Conservation (phyloP, 202 grass and related monocot species). For the Cymbopogon flexuosus region DNA sequence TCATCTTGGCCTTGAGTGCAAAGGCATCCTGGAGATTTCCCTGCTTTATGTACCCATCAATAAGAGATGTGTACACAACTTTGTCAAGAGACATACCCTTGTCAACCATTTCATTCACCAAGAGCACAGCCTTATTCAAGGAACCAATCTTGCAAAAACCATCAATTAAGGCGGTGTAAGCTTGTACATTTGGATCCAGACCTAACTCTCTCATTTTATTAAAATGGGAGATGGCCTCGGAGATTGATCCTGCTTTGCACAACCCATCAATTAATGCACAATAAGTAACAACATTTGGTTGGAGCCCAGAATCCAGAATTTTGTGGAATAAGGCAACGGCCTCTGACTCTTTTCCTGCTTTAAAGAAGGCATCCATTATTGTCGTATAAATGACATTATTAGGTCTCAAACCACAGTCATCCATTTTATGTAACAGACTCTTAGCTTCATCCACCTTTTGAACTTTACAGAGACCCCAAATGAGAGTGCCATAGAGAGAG, state of each 20-base stretch:
- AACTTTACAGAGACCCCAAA: slow-evolving; percentile 81
- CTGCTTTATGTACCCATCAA: slow-evolving; percentile 79
- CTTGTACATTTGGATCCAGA: slow-evolving; percentile 61
- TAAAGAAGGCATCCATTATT: slow-evolving; percentile 84
- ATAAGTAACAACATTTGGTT: slow-evolving; percentile 71
- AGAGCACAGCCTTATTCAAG: slow-evolving; percentile 45
- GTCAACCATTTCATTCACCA: slow-evolving; percentile 74
- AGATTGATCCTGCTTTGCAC: slow-evolving; percentile 69
- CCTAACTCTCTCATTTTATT: slow-evolving; percentile 65
- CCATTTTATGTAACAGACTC: slow-evolving; percentile 72
- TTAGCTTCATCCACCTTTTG: slow-evolving; percentile 79
- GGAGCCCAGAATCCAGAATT: slow-evolving; percentile 57
- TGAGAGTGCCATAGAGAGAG: slow-evolving; percentile 68
- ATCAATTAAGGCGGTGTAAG: slow-evolving; percentile 70
- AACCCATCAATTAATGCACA: slow-evolving; percentile 83
- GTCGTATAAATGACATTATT: slow-evolving; percentile 86
- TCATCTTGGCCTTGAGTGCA: slow-evolving; percentile 63
- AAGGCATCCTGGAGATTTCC: slow-evolving; percentile 69
- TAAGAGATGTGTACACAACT: slow-evolving; percentile 78
- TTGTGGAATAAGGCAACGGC: slow-evolving; percentile 61
- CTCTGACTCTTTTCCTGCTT: slow-evolving; percentile 65
- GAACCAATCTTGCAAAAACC: slow-evolving; percentile 78
- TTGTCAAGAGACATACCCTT: slow-evolving; percentile 65
- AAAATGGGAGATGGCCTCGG: slow-evolving; percentile 66
- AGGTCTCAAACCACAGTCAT: slow-evolving; percentile 59